Evolutionary conservation across 352 stramenopile genomes (phyloP), one percentile per base, ranked within the genome.

Genomic region (Globisporangium perplexum): DNA sequence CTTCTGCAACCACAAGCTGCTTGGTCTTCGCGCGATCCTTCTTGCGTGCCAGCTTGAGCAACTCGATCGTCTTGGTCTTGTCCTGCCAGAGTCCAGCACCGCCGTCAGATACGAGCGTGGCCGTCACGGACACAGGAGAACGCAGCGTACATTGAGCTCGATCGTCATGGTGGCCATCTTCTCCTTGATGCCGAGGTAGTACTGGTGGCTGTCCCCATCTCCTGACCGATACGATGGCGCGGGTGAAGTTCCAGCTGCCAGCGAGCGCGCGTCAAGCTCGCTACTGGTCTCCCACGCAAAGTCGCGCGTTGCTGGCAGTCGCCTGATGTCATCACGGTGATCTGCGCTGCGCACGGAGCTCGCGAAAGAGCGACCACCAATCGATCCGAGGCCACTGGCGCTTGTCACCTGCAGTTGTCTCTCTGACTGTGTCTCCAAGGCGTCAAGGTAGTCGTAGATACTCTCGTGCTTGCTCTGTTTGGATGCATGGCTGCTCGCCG

Each of bases 371-470:
- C 55, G 57, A 24, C 47, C 57, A 6, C 55, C 30, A 7, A 64
- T 42, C 4, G 62, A 69, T 1, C 47, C 46, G 10, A 50, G 51
- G 1, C 47, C 55, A 3, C 49, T 44, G 14, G 24, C 41, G 30
- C 26, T 42, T 24, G 67, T 53, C 1, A 53, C 61, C 1, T 84
- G 73, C 33, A 87, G 60, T 28, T 88, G 77, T 3, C 62, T 42
- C 28, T 83, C 62, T 2, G 65, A 83, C 54, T 89, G 68, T 17
- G 70, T 84, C 59, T 93, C 82, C 28, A 93, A 50, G 5, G 78
- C 66, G 45, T 93, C 82, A 23, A 93, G 55, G 60, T 88, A 93
- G 55, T 89, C 82, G 51, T 93, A 93, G 51, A 93, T 88, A 50
- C 71, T 64, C 35, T 53, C 44, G 26, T 39, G 26, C 10, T 44